Evolutionary conservation across 2,329 filamentous ascomycete genomes (phyloP).

Genomic region (Pseudogymnoascus sp.): DNA sequence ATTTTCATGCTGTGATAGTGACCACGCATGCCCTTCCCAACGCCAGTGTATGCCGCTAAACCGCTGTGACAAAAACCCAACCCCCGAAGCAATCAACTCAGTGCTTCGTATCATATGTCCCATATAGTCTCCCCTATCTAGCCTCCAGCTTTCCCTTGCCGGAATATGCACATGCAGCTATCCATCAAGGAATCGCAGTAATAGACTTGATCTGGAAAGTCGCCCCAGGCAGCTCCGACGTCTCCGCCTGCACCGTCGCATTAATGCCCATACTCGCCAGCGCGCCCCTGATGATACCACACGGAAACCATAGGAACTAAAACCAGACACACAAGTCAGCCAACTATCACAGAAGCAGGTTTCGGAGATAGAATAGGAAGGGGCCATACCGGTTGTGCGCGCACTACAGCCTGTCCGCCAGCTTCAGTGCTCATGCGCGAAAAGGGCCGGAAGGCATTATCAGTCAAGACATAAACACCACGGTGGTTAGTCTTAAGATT

Average conservation of each 20-base stretch:
- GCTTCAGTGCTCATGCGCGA: constrained; percentile 80
- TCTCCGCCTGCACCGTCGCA: constrained; percentile 86
- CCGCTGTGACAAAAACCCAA: constrained; percentile 11
- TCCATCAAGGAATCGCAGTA: constrained; percentile 50
- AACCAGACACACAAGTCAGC: constrained; percentile 1
- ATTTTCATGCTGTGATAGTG: not conserved
- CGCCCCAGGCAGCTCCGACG: constrained; percentile 74
- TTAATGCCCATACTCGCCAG: constrained; percentile 85
- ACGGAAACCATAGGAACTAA: constrained; percentile 91
- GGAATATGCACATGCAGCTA: not conserved
- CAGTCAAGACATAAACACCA: constrained; percentile 94
- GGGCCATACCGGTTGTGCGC: constrained; percentile 67
- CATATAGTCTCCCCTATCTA: not conserved
- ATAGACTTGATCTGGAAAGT: constrained; percentile 94
- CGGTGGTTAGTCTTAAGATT: constrained; percentile 98
- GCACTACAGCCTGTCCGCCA: constrained; percentile 61
- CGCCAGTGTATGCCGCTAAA: constrained; percentile 26
- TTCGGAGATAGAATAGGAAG: no score
- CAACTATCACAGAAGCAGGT: no score
- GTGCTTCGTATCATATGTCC: not conserved
- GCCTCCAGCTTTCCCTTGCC: not conserved
- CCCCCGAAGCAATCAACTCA: not conserved
- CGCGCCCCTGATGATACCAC: constrained; percentile 85
- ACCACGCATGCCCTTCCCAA: constrained; percentile 7
- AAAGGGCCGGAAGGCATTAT: constrained; percentile 84